Evolutionary conservation across 163 green algal species (phyloP), one percentile per base, ranked within the genome.

Genomic region (Volvox carteri): DNA sequence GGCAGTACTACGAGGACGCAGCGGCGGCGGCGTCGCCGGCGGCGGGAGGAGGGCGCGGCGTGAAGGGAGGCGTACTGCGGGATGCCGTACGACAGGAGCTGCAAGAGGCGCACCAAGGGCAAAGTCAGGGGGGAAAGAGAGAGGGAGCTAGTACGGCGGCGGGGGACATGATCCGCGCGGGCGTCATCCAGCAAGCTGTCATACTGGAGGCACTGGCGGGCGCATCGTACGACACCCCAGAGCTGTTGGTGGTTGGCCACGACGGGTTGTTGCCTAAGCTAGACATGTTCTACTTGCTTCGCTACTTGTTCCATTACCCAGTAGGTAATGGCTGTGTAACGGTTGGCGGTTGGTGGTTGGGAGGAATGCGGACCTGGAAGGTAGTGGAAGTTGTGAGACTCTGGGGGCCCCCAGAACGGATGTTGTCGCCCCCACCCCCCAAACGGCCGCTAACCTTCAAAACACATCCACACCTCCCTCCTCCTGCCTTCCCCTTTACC

Each of bases 261-360:
- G 86, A 92, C 25, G 96, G 96, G 2, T 93, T 94, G 90, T 89
- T 98, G 50, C 95, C 96, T 41, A 98, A 97, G 81, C 87, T 97
- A 56, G 96, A 98, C 85, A 91, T 97, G 68, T 95, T 91, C 44
- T 95, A 89, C 75, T 76, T 97, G 12, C 68, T 96, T 35, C 90
- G 70, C 35, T 52, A 58, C 35, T 35, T 93, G 44, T 86, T 58
- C 11, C 25, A 42, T 4, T 73, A 30, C 28, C 46, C 41, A 80
- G 77, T 76, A 41, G 8, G 78, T 4, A 44, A 25, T 44, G 25
- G 3, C 0, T 2, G 42, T 23, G 4, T 75, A 21, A 75, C 16
- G 30, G 30, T 75, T 75, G 30, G 4, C 65, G 65, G 65, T 74
- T 74, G 18, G 62, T 44, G 9, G n/a, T 48, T 67, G 14, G n/a